Evolutionary conservation across 352 stramenopile species (phyloP), one percentile per base, ranked within the genome.

Genomic region (Achlya hypogyna): DNA sequence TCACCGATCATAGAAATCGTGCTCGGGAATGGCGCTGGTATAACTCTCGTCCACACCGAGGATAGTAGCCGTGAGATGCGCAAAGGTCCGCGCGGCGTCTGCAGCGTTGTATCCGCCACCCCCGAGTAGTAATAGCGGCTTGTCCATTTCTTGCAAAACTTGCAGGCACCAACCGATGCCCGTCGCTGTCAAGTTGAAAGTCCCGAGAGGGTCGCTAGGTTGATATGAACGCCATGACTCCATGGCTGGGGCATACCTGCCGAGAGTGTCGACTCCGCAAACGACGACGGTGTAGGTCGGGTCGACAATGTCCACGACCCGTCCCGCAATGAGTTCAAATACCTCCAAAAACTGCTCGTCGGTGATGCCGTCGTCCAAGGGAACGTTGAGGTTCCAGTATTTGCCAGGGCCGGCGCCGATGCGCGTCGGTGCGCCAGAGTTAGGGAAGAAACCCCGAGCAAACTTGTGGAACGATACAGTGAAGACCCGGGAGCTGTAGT

Each of bases 201-300:
- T 79, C 0, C 74, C 73, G 18, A 87, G 62, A 42, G 54, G 43
- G 60, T 81, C 70, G 63, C 77, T 72, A 38, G 22, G 4, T 52
- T 32, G 12, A 63, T 49, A 34, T 22, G 53, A n/a, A 10, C 8
- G 5, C 14, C 9, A 49, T 22, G 2, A 52, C 32, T 32, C 1
- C 23, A 23, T 32, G 6, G 42, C 1, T 5, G 32, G 10, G 5
- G 27, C 60, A 54, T 67, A 74, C 69, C 63, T 72, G 4, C 75
- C 66, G 51, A 84, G 54, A 22, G 80, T 87, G 64, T 93, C 80
- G n/a, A 87, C 81, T 8, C 81, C 81, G n/a, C 85, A 83, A 43
- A 82, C 74, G 9, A 93, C 56, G 31, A 91, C 79, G 18, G 91
- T 27, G 1, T 72, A 63, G n/a, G 85, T 35, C 0, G 81, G 79